These are phyloP conservation scores for Suillus cothurnatus DNA, from an alignment of 768 basidiomycete species.

Conservation along the genomic window DNA sequence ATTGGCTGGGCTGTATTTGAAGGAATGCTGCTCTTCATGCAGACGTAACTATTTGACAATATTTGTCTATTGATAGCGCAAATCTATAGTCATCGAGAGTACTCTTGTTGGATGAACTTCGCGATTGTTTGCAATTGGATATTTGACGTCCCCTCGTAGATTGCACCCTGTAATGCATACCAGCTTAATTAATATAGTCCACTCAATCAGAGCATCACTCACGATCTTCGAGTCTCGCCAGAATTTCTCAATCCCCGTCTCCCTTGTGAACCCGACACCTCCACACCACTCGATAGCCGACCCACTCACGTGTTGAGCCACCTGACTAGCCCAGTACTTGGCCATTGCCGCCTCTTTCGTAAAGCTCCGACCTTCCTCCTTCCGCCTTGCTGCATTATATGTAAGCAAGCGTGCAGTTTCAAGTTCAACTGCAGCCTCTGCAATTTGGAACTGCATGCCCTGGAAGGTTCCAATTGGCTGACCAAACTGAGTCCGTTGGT, in stretches of 20 bases:
- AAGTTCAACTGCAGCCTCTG: conserved; percentile 86
- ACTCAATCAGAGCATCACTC: conserved; percentile 33
- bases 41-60: conserved; percentile 21
- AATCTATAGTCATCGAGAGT: conserved; percentile 42
- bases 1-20: conserved; percentile 95
- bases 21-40: conserved; percentile 64
- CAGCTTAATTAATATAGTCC: neutral
- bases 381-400: conserved; percentile 94
- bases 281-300: conserved; percentile 96
- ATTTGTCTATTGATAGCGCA: neutral
- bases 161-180: conserved; percentile 62
- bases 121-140: conserved; percentile 97
- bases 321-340: conserved; percentile 87
- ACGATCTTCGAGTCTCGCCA: conserved; percentile 98
- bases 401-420: conserved; percentile 89
- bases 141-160: conserved; percentile 96
- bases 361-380: conserved; percentile 87
- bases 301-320: conserved; percentile 88
- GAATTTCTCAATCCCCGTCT: conserved; percentile 95
- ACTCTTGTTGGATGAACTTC: conserved; percentile 85
- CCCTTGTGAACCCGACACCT: conserved; percentile 89
- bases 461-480: conserved; percentile 94
- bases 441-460: conserved; percentile 94
- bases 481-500: conserved; percentile 92
- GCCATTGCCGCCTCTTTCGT: conserved; percentile 98